Conservation (phyloP, 1,284 basidiomycete genomes). For the Ceratobasidium sp. region DNA sequence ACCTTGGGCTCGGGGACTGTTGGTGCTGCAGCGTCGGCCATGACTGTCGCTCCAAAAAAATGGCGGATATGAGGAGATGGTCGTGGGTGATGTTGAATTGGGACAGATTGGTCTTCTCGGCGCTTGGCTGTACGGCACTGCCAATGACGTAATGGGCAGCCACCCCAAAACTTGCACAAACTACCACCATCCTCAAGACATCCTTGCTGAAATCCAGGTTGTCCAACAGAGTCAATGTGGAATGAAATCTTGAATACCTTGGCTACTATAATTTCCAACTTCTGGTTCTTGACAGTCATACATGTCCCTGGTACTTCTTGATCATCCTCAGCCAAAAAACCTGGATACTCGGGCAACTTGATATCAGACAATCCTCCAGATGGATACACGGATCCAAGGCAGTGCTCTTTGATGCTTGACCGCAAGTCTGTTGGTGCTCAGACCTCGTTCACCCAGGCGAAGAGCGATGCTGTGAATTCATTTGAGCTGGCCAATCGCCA, state of each 20-base stretch:
- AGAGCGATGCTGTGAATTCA: not conserved
- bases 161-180: not conserved
- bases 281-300: not conserved
- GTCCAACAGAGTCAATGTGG: no score
- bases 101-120: not conserved
- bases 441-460: not conserved
- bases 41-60: not conserved
- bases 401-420: no score
- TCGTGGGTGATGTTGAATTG: slow-evolving; percentile 1
- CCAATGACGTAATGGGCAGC: slow-evolving; percentile 10
- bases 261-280: no score
- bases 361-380: not conserved
- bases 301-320: not conserved
- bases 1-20: slow-evolving; percentile 37
- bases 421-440: not conserved
- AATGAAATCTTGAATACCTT: no score
- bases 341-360: not conserved
- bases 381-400: no score
- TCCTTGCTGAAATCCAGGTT: not conserved
- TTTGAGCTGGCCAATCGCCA: not conserved
- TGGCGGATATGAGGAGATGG: not conserved
- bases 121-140: slow-evolving; percentile 16
- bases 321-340: not conserved
- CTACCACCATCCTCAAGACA: not conserved
- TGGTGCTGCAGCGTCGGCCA: not conserved